phyloP scores from a whole-genome alignment of 805 yeast species.

The Blastobotrys peoriensis region DNA sequence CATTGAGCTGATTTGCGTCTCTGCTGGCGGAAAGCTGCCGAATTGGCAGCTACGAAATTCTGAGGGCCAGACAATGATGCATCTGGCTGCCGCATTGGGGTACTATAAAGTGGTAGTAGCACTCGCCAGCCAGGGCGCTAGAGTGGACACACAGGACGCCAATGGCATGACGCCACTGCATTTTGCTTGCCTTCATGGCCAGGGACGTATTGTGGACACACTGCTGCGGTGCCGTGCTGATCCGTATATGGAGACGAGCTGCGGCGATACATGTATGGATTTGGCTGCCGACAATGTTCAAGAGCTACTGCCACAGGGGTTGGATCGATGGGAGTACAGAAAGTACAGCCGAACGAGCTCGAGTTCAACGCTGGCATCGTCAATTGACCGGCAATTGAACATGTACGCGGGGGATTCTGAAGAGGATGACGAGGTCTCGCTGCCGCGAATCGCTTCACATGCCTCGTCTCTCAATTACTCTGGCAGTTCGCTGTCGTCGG shows the following conservation, averaged over 20 bases:
- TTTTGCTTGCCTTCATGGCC: slow-evolving; percentile 75
- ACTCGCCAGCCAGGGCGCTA: slow-evolving; percentile 58
- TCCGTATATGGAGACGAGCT: slow-evolving; percentile 44
- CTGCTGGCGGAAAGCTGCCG: slow-evolving; percentile 66
- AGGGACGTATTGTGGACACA: slow-evolving; percentile 56
- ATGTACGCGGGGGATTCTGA: slow-evolving; percentile 13
- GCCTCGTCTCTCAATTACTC: background rate
- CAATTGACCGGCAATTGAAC: background rate
- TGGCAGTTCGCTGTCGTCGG: slow-evolving; percentile 9
- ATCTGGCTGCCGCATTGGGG: slow-evolving; percentile 76
- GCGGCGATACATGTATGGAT: slow-evolving; percentile 36
- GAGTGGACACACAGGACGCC: slow-evolving; percentile 58
- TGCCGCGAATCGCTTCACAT: slow-evolving; percentile 17
- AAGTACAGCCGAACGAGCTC: slow-evolving; percentile 11
- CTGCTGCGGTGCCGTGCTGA: slow-evolving; percentile 63
- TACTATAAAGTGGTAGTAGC: slow-evolving; percentile 57
- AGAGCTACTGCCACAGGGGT: slow-evolving; percentile 23
- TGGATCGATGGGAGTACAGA: slow-evolving; percentile 15
- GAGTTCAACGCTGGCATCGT: slow-evolving; percentile 23
- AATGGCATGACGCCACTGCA: slow-evolving; percentile 88
- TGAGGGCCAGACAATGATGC: slow-evolving; percentile 86
- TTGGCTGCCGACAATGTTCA: slow-evolving; percentile 22
- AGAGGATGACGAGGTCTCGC: slow-evolving; percentile 23
- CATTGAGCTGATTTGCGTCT: slow-evolving; percentile 26
- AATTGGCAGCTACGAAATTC: slow-evolving; percentile 43